A percentile compares a stretch with the other conserved stretches of the same genome.
Evolutionary conservation across 2,329 filamentous ascomycete genomes (phyloP).

Genomic region (Trichoderma gracile): DNA sequence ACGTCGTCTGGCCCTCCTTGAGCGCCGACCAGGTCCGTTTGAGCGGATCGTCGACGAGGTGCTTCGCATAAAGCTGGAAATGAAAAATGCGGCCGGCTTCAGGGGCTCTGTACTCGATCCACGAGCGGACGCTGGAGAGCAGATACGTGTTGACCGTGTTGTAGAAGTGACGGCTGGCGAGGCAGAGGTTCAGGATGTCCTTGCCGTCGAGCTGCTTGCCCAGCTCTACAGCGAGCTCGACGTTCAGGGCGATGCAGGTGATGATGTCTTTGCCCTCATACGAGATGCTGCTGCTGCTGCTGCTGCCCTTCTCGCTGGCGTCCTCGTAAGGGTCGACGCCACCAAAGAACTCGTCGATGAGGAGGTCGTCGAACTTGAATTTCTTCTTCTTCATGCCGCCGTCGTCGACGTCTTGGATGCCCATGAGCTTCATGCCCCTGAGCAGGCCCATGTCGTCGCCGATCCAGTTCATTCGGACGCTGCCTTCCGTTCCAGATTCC

Average conservation of each 20-base stretch:
- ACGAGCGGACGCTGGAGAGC: slow-evolving; percentile 57
- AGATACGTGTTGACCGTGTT: slow-evolving; percentile 59
- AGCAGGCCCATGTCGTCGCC: slow-evolving; percentile 14
- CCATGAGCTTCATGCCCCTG: slow-evolving; percentile 20
- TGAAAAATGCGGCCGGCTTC: slow-evolving; percentile 59
- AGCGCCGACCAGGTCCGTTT: slow-evolving; percentile 43
- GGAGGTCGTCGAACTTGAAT: slow-evolving; percentile 36
- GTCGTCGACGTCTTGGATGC: slow-evolving; percentile 21
- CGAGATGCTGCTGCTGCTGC: slow-evolving; percentile 28
- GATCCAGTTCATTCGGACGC: background rate
- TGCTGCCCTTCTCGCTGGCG: slow-evolving; percentile 3
- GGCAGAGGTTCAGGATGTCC: slow-evolving; percentile 65
- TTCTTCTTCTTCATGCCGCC: slow-evolving; percentile 31
- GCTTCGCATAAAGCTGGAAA: slow-evolving; percentile 58
- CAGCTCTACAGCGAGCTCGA: slow-evolving; percentile 57
- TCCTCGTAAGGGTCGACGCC: slow-evolving; percentile 35
- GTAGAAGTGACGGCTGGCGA: slow-evolving; percentile 64
- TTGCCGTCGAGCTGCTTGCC: slow-evolving; percentile 54
- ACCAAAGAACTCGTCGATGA: slow-evolving; percentile 35
- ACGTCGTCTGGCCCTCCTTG: slow-evolving; percentile 22
- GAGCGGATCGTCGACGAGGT: slow-evolving; percentile 62
- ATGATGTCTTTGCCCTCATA: slow-evolving; percentile 45
- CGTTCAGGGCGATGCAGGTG: slow-evolving; percentile 44
- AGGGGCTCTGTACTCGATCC: slow-evolving; percentile 56
- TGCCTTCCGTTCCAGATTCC: background rate